phyloP scores from a whole-genome alignment of 768 basidiomycete genomes.

The Coprinellus aureogranulatus region DNA sequence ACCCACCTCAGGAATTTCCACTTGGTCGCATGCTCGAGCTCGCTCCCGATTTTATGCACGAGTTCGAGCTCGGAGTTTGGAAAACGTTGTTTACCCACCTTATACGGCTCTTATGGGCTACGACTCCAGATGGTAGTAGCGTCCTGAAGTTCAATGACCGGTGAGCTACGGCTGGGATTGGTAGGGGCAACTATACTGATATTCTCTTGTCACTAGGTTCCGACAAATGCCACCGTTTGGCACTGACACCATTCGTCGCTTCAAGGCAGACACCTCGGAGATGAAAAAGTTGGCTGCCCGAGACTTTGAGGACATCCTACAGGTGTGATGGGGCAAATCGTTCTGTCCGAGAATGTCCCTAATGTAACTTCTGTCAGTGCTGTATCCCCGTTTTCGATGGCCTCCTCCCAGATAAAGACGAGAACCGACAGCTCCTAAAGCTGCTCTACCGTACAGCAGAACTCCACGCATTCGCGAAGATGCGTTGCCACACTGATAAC shows the following conservation, averaged over 20 bases:
- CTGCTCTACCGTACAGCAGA: neutral
- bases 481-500: too few species aligned
- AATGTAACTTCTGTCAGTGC: neutral
- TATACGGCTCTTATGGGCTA: constrained; percentile 28
- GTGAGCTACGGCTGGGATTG: constrained; percentile 36
- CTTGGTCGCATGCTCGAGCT: constrained; percentile 27
- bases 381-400: neutral
- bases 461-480: constrained; percentile 5
- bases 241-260: constrained; percentile 25
- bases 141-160: constrained; percentile 21
- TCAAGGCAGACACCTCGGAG: constrained; percentile 27
- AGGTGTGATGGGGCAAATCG: constrained; percentile 23
- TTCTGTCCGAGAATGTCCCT: neutral
- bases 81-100: constrained; percentile 36
- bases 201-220: constrained; percentile 26
- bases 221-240: constrained; percentile 23
- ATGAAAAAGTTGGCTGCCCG: constrained; percentile 31
- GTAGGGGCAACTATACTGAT: constrained; percentile 32
- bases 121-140: constrained; percentile 19
- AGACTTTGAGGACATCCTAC: constrained; percentile 38
- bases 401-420: neutral
- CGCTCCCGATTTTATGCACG: constrained; percentile 37
- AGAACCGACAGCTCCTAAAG: neutral
- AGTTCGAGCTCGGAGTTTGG: constrained; percentile 39
- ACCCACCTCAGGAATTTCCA: constrained; percentile 24